Evolutionary conservation across 202 grass and related monocot species (phyloP).

Genomic region (Setaria viridis): DNA sequence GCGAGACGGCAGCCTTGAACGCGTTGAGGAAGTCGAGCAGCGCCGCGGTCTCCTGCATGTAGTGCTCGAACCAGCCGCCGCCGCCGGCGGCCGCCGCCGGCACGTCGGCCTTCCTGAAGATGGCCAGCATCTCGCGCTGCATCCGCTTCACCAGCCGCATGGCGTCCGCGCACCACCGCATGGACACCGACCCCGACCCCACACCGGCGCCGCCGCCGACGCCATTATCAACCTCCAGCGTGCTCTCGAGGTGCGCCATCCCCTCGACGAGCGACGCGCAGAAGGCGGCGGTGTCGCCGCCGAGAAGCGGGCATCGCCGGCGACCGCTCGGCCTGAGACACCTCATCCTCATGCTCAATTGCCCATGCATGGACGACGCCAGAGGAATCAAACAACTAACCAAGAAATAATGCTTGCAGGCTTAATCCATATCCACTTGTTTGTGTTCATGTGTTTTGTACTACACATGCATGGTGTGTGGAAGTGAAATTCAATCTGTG

Average conservation of each 20-base stretch:
- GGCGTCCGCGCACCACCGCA: conserved; percentile 80
- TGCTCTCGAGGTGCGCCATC: conserved; percentile 59
- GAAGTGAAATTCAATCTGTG: not conserved
- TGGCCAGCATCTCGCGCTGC: conserved; percentile 73
- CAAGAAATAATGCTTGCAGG: not conserved
- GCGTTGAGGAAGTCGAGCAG: conserved; percentile 92
- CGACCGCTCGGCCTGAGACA: conserved; percentile 21
- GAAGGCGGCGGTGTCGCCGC: conserved; percentile 60
- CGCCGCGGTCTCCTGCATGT: conserved; percentile 93
- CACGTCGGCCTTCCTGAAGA: conserved; percentile 71
- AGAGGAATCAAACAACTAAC: not conserved
- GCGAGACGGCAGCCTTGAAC: conserved; percentile 68
- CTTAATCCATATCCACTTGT: not conserved
- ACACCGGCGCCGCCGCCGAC: not conserved
- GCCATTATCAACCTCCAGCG: conserved; percentile 47
- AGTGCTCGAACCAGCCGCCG: conserved; percentile 84
- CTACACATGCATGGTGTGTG: not conserved
- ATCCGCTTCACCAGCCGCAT: conserved; percentile 83
- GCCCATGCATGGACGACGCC: conserved; percentile 21
- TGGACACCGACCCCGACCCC: conserved; percentile 50
- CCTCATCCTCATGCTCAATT: conserved; percentile 32
- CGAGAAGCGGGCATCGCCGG: conserved; percentile 36
- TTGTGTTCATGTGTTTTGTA: not conserved
- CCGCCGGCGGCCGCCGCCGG: conserved; percentile 37
- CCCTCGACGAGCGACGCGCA: conserved; percentile 76